Evolutionary conservation across 2,329 filamentous ascomycete genomes (phyloP).

Genomic region (Septoria linicola): DNA sequence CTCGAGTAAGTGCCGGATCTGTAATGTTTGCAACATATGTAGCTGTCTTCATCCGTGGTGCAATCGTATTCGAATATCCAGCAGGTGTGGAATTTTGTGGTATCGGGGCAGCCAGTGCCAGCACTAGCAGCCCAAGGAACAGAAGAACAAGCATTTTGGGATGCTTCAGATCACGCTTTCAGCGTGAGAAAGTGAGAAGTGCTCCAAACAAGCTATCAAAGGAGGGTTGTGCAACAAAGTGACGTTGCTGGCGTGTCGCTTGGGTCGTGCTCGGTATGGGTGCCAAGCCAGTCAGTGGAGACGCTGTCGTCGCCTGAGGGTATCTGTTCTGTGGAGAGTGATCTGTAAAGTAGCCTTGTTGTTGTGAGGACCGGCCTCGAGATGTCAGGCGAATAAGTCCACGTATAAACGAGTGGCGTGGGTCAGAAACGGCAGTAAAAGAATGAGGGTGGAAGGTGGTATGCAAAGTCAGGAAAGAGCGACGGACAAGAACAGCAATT

Average conservation of each 20-base stretch:
- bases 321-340: not conserved
- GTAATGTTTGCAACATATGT: constrained; percentile 27
- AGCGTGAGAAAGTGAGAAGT: not conserved
- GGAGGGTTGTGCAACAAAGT: too few relatives aligned
- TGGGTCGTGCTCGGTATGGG: not conserved
- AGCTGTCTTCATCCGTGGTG: constrained; percentile 19
- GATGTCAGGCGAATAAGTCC: not conserved
- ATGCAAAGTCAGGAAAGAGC: not conserved
- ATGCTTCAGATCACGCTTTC: not conserved
- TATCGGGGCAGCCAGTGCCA: constrained; percentile 17
- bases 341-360: not conserved
- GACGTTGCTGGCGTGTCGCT: not conserved
- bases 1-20: constrained; percentile 27
- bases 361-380: constrained; percentile 8
- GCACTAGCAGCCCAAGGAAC: constrained; percentile 4
- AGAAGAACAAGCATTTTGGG: not conserved
- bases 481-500: not conserved
- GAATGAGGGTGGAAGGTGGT: not conserved
- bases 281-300: too few relatives aligned
- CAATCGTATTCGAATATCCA: constrained; percentile 4
- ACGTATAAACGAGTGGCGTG: not conserved
- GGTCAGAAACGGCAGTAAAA: not conserved
- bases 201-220: not conserved
- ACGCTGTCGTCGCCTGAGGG: not conserved
- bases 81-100: not conserved